Percentiles rank a stretch among this genome's conserved stretches.
These are phyloP conservation scores for Nicotiana attenuata DNA, from an alignment of 257 asterid species.

Conservation along the genomic window DNA sequence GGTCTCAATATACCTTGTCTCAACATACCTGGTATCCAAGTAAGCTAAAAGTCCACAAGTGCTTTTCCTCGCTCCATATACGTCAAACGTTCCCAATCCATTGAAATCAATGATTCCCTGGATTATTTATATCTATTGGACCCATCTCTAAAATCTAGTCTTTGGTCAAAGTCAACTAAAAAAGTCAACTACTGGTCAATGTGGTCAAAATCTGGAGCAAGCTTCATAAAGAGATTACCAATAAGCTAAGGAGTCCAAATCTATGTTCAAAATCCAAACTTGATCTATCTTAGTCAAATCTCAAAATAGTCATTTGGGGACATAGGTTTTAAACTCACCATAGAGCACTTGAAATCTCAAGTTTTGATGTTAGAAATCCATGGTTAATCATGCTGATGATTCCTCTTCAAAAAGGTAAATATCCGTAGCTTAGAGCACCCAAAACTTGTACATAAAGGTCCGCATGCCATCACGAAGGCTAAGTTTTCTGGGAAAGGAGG, in stretches of 20 bases:
- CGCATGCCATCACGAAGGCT: too few relatives aligned
- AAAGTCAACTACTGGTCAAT: not conserved
- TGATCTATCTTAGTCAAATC: not conserved
- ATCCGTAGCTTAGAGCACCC: not conserved
- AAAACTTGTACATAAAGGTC: not conserved
- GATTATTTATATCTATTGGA: not conserved
- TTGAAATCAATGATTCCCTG: not conserved
- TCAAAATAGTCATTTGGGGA: not conserved
- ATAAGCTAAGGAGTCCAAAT: not conserved
- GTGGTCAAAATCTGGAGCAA: not conserved
- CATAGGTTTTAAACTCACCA: not conserved
- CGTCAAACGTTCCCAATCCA: not conserved
- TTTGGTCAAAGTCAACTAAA: not conserved
- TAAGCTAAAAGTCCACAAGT: not conserved
- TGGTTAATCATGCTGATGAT: not conserved
- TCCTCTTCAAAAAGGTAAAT: not conserved
- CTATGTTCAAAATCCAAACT: not conserved
- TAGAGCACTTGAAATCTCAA: not conserved
- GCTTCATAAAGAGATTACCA: not conserved
- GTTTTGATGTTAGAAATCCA: not conserved
- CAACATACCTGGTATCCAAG: not conserved
- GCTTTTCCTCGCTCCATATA: not conserved
- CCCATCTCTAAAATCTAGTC: not conserved
- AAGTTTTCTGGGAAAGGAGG: too few relatives aligned
- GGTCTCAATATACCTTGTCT: too few relatives aligned